phyloP scores from a whole-genome alignment of 352 stramenopile genomes.

The Phytophthora crassamura region DNA sequence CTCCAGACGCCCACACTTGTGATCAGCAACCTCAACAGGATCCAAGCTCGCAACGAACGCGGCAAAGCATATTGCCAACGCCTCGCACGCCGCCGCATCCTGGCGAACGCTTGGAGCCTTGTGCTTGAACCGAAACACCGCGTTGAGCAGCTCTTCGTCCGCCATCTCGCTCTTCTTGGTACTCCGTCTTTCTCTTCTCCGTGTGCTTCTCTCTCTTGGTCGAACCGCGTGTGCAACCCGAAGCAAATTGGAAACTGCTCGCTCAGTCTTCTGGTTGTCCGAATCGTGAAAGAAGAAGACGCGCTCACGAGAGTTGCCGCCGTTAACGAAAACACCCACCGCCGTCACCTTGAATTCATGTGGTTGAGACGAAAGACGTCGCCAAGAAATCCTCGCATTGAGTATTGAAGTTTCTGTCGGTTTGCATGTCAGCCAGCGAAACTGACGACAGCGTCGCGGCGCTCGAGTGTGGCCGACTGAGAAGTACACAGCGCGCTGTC shows the following conservation, averaged over 20 bases:
- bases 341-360: too few species aligned
- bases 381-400: too few species aligned
- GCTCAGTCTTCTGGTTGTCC: too few species aligned
- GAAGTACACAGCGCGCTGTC: too few species aligned
- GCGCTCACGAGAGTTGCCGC: too few species aligned
- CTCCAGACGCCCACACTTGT: conserved; percentile 21
- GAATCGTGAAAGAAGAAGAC: too few species aligned
- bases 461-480: too few species aligned
- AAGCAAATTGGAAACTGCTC: conserved; percentile 12
- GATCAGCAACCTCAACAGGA: conserved; percentile 3
- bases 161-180: conserved; percentile 12
- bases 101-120: conserved; percentile 43
- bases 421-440: too few species aligned
- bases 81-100: conserved; percentile 26
- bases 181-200: not conserved
- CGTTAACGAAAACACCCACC: too few species aligned
- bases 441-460: too few species aligned
- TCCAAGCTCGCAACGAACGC: conserved; percentile 25
- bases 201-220: not conserved
- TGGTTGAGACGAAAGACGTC: too few species aligned
- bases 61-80: conserved; percentile 28
- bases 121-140: conserved; percentile 57
- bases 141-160: conserved; percentile 30
- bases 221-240: not conserved
- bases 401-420: too few species aligned